Conservation (phyloP, 305 asterid genomes). For the Solanum hybrid region DNA sequence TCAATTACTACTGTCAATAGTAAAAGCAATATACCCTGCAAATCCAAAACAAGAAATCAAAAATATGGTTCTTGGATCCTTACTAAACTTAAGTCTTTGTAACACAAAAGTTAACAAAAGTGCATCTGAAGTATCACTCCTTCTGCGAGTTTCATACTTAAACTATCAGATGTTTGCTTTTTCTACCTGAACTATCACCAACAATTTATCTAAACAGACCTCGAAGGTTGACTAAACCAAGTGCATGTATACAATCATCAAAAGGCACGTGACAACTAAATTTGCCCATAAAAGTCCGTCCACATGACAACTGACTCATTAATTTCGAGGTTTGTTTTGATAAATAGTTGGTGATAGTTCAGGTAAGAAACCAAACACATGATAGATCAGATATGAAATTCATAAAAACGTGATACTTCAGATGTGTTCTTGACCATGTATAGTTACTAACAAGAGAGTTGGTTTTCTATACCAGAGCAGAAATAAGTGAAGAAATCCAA, state of each 20-base stretch:
- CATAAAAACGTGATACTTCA: neutral
- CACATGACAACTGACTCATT: neutral
- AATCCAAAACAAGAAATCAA: neutral
- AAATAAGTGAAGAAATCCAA: conserved; percentile 51
- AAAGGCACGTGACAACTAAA: accelerated
- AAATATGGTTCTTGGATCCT: neutral
- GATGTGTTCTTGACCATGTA: neutral
- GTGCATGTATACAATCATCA: accelerated
- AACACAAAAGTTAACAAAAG: neutral
- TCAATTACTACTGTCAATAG: conserved; percentile 34
- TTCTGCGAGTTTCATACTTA: neutral
- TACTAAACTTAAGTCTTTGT: too few species aligned
- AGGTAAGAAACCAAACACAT: neutral
- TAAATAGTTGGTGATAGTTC: neutral
- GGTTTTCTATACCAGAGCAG: conserved; percentile 31
- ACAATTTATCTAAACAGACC: neutral
- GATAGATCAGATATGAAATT: neutral
- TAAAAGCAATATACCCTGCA: conserved; percentile 37
- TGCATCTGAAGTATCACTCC: neutral
- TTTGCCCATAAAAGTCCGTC: neutral
- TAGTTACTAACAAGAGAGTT: neutral
- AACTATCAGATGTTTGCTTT: neutral
- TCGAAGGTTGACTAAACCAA: neutral
- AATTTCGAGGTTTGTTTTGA: neutral
- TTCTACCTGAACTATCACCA: neutral